Percentiles rank a stretch among this genome's conserved stretches.
phyloP scores from a whole-genome alignment of 768 basidiomycete genomes.

The Trametopsis cervina region DNA sequence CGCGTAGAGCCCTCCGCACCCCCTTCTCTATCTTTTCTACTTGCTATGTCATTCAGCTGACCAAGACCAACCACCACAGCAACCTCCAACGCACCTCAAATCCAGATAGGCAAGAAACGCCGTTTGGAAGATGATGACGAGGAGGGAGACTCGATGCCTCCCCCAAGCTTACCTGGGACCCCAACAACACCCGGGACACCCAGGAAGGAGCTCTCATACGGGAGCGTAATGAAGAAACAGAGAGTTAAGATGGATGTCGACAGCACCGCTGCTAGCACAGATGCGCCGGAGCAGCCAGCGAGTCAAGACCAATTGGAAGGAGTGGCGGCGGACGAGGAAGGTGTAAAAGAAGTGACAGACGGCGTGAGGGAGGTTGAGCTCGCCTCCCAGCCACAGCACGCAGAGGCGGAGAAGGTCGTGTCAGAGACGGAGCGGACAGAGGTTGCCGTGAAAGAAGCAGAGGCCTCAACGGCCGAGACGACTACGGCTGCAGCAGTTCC shows the following conservation, averaged over 20 bases:
- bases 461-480: background rate
- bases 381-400: constrained; percentile 29
- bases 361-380: constrained; percentile 67
- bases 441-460: background rate
- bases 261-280: constrained; percentile 20
- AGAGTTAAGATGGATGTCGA: constrained; percentile 26
- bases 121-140: constrained; percentile 39
- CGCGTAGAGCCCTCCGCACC: background rate
- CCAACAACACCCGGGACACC: background rate
- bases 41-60: background rate
- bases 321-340: constrained; percentile 34
- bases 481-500: constrained; percentile 28
- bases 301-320: constrained; percentile 6
- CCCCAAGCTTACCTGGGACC: constrained; percentile 15
- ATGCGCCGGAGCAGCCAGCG: constrained; percentile 9
- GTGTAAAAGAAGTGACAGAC: constrained; percentile 63
- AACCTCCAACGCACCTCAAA: constrained; percentile 59
- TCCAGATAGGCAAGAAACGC: constrained; percentile 57
- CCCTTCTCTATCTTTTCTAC: background rate
- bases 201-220: background rate
- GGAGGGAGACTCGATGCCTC: constrained; percentile 19
- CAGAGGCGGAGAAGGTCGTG: constrained; percentile 2
- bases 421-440: background rate
- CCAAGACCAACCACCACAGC: constrained; percentile 46
- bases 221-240: constrained; percentile 21